Conservation (phyloP, 805 yeast species). For the Metschnikowia kofuensis region DNA sequence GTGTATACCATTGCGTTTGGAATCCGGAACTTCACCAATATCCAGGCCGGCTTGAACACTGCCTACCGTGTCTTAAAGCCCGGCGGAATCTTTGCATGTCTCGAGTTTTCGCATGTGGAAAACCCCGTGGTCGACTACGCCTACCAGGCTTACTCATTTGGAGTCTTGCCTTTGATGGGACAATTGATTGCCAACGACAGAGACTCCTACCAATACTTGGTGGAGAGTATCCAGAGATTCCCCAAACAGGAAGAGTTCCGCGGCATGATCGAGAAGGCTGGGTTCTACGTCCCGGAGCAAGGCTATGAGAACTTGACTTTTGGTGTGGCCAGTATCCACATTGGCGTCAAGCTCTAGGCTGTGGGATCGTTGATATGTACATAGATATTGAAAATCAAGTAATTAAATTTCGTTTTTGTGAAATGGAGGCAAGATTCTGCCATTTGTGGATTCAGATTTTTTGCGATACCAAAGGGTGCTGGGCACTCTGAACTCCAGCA, state of each 20-base stretch:
- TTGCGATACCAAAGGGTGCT: too few relatives aligned
- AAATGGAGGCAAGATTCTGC: too few relatives aligned
- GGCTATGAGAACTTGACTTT: slow-evolving; percentile 94
- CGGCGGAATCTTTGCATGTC: slow-evolving; percentile 96
- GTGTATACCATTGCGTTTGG: slow-evolving; percentile 97
- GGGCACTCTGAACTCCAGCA: too few relatives aligned
- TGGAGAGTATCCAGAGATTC: slow-evolving; percentile 88
- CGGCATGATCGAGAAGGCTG: slow-evolving; percentile 89
- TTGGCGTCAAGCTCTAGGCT: slow-evolving; percentile 81
- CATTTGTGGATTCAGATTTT: too few relatives aligned
- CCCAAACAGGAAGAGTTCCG: slow-evolving; percentile 92
- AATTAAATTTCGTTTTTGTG: too few relatives aligned
- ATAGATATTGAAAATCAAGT: slow-evolving; percentile 3
- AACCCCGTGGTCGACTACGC: slow-evolving; percentile 69
- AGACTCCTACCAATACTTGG: slow-evolving; percentile 93
- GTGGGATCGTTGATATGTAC: slow-evolving; percentile 2
- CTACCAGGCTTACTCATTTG: slow-evolving; percentile 87
- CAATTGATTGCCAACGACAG: slow-evolving; percentile 93
- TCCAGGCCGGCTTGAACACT: slow-evolving; percentile 90
- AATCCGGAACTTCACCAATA: slow-evolving; percentile 91
- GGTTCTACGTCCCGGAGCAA: slow-evolving; percentile 78
- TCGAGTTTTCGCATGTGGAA: slow-evolving; percentile 91
- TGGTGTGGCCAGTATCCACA: slow-evolving; percentile 94
- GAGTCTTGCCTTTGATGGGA: slow-evolving; percentile 88
- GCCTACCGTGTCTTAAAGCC: slow-evolving; percentile 95